Evolutionary conservation across 805 yeast species (phyloP), one percentile per base, ranked within the genome.

Genomic region (Candida glaebosa): DNA sequence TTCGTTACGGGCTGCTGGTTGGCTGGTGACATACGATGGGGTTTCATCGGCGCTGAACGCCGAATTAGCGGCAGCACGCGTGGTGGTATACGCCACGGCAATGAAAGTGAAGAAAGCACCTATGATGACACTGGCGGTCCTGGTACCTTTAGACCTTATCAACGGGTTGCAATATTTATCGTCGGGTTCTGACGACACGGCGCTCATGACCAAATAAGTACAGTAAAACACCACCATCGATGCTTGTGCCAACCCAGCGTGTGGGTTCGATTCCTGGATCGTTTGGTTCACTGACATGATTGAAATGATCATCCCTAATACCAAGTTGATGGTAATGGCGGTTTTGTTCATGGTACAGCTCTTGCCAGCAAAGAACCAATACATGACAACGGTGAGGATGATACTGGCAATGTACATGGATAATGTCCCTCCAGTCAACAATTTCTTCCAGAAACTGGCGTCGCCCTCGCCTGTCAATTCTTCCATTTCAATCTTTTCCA

Each of bases 41-140:
- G 61, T 69, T 5, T 69, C 56, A 5, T 62, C 58, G 3, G 64
- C 51, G 18, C 72, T 63, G 75, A 61, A 76, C 63, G 69, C 67
- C 3, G 71, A 52, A 48, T 65, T 63, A 31, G 91, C 89, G 4
- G 97, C 99, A 1, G 98, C 99, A 49, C 98, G 78, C 1, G 96
- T 89, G 0, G 99, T 93, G 2, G 99, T 93, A 60, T 93, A 95
- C 0, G 97, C 97, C 48, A 93, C 86, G 0, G 99, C 97, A 39
- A 87, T 73, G 56, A 93, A 88, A 0, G 99, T 93, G 69, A 95
- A 89, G 14, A 89, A 65, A 0, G 98, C 96, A 14, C 98, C 98
- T 40, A 93, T 57, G 1, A 93, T 78, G 41, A 90, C 82, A 45
- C 95, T 84, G 16, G 88, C 79, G 2, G 95, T 88, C 53, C 98